Evolutionary conservation across 768 basidiomycete genomes (phyloP), one percentile per base, ranked within the genome.

Genomic region (Serendipita sp.): DNA sequence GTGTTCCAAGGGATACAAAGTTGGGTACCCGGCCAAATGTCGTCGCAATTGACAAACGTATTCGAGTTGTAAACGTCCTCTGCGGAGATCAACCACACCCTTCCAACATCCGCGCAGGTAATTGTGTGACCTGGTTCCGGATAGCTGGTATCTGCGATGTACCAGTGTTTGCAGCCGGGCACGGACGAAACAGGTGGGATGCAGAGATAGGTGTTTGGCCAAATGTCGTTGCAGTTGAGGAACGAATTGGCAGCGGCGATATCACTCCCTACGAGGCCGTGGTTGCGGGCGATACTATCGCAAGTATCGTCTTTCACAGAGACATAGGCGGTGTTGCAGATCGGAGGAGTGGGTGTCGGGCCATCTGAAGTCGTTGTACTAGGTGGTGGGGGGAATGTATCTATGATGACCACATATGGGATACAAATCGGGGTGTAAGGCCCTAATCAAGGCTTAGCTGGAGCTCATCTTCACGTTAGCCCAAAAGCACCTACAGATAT

Each of bases 141-240:
- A 5, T 7, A 7, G 14, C 38, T 38, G 38, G 7, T 38, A 14
- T 38, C 14, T 14, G 14, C 38, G 38, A 38, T 14, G 2, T 7
- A 5, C 38, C 38, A 38, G 45, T 48, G 45, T 28, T 48, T 48
- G 45, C 45, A 48, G 45, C 26, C n/a, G n/a, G 45, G 45, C 5
- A 48, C 3, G n/a, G 5, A 9, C 20, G 45, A 48, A 9, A n/a
- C n/a, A 9, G n/a, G 45, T 4, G 53, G 53, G 30, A 28, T 20
- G 53, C 53, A 58, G 26, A 58, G 9, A 11, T 22, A 24, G 11
- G 53, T 58, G 1, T n/a, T 11, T 13, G 24, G 17, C 24, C 53
- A 58, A 28, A 58, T 58, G 26, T 58, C 3, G 24, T 28, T 58
- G 53, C 53, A 58, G 30, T 58, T 34, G 30, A 58, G 53, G 53